Base-by-base conservation (phyloP, 2,329 filamentous ascomycete genomes). In the Dactylellina haptotyla region DNA sequence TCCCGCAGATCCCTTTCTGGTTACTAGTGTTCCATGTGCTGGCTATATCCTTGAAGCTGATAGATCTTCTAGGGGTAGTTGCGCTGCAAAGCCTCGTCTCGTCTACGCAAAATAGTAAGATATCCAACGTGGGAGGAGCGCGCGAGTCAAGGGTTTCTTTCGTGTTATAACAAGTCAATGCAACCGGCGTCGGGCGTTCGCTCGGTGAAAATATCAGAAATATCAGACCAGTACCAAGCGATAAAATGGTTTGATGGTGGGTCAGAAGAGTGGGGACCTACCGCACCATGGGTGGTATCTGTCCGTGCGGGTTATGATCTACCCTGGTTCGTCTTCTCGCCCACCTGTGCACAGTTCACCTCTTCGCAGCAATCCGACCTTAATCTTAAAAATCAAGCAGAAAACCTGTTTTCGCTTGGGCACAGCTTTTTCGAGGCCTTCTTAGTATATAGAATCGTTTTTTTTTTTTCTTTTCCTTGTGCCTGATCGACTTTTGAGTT, bases 311-410 rank as follows among this genome's bases (percentile, higher is more conserved):
- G 46, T 62, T 46, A 58, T 58, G 58, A 37, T 72, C 50, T 58
- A 72, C 58, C 66, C 66, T 72, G 51, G 66, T 64, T 64, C 58
- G 59, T 63, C 43, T 70, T 64, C 51, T 72, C 59, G 66, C 66
- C 66, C 66, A 72, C 66, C 58, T 32, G 48, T 72, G 58, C 66
- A 64, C 59, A 50, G 66, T 58, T 59, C 51, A 51, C 63, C 32
- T 41, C 39, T 57, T 62, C 58, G 66, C 66, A 46, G 18, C 8
- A 72, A 64, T 58, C 59, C 66, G 66, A 58, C 53, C 45, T 39
- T 56, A 41, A 46, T 50, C 41, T 63, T 37, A 56, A 62, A 34
- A 23, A 41, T n/a, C n/a, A 32, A 34, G 23, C 46, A 37, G 37
- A 63, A 65, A 58, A 72, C 34, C 59, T 30, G 58, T 45, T 64